These are phyloP conservation scores for Akebia trifoliata DNA, from an alignment of 164 flowering plant species.

Conservation along the genomic window DNA sequence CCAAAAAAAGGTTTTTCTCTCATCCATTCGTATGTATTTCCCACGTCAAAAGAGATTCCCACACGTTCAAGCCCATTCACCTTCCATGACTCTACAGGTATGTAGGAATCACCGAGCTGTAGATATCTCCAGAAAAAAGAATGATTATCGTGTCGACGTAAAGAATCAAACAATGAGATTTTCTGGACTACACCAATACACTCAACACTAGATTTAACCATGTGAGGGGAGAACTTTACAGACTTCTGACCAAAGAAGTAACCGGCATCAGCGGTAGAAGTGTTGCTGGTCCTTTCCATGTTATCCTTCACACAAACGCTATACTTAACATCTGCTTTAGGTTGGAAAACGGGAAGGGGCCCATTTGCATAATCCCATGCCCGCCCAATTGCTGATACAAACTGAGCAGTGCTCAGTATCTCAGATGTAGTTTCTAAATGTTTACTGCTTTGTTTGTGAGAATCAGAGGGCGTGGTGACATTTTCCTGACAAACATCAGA, in stretches of 20 bases:
- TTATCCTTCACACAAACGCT: constrained; percentile 21
- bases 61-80: constrained; percentile 23
- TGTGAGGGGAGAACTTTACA: constrained; percentile 9
- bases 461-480: constrained; percentile 19
- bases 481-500: constrained; percentile 31
- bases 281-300: constrained; percentile 16
- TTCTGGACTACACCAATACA: constrained; percentile 27
- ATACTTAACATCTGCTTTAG: constrained; percentile 16
- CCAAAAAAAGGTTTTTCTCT: constrained; percentile 19
- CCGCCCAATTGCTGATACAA: constrained; percentile 53
- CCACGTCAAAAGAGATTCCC: constrained; percentile 31
- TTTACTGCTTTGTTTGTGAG: constrained; percentile 10
- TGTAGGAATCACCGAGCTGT: constrained; percentile 7
- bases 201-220: constrained; percentile 26
- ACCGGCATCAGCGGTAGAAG: constrained; percentile 18
- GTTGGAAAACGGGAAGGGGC: constrained; percentile 35
- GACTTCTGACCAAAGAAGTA: constrained; percentile 20
- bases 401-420: constrained; percentile 51
- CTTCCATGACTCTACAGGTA: constrained; percentile 18
- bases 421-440: constrained; percentile 28
- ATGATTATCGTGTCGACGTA: constrained; percentile 8
- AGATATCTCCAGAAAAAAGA: constrained; percentile 24
- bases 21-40: constrained; percentile 47
- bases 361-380: constrained; percentile 52
- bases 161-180: constrained; percentile 23